Evolutionary conservation across 2,329 filamentous ascomycete genomes (phyloP).

Genomic region (Cytospora chrysosperma): DNA sequence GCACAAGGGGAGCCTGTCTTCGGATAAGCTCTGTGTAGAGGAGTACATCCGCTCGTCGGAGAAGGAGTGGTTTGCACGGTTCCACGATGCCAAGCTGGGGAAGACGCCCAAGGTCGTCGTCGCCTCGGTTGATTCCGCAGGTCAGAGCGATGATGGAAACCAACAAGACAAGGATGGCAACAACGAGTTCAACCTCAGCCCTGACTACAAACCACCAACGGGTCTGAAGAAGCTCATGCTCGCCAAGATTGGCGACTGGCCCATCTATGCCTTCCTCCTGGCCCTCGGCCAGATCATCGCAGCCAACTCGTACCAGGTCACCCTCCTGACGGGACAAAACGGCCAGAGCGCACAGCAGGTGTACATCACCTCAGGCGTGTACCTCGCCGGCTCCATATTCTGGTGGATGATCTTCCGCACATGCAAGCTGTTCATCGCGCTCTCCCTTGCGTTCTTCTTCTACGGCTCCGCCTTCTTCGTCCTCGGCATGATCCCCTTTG

Average conservation of each 20-base stretch:
- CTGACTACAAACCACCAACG: conserved; percentile 55
- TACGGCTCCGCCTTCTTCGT: conserved; percentile 63
- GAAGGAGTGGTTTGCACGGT: conserved; percentile 64
- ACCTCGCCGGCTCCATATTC: conserved; percentile 54
- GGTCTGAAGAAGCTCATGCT: conserved; percentile 53
- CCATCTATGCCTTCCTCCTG: conserved; percentile 60
- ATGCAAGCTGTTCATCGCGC: conserved; percentile 54
- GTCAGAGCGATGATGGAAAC: conserved; percentile 26
- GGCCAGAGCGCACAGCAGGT: conserved; percentile 58
- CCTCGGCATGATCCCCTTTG: conserved; percentile 61
- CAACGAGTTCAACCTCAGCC: conserved; percentile 54
- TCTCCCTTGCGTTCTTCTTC: conserved; percentile 62
- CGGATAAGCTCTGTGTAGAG: conserved; percentile 61
- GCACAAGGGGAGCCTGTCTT: conserved; percentile 55
- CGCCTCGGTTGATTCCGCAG: conserved; percentile 12
- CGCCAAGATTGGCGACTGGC: conserved; percentile 61
- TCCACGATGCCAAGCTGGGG: conserved; percentile 58
- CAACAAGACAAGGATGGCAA: conserved; percentile 26
- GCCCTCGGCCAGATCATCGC: conserved; percentile 63
- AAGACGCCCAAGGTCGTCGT: conserved; percentile 25
- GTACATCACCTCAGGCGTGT: conserved; percentile 60
- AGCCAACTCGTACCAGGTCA: conserved; percentile 67
- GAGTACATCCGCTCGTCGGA: conserved; percentile 63
- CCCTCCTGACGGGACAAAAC: conserved; percentile 62
- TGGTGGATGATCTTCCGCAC: conserved; percentile 65